A percentile compares a stretch with the other conserved stretches of the same genome.
Conservation (phyloP, 2,329 filamentous ascomycete genomes). For the Cladosporium sp. region DNA sequence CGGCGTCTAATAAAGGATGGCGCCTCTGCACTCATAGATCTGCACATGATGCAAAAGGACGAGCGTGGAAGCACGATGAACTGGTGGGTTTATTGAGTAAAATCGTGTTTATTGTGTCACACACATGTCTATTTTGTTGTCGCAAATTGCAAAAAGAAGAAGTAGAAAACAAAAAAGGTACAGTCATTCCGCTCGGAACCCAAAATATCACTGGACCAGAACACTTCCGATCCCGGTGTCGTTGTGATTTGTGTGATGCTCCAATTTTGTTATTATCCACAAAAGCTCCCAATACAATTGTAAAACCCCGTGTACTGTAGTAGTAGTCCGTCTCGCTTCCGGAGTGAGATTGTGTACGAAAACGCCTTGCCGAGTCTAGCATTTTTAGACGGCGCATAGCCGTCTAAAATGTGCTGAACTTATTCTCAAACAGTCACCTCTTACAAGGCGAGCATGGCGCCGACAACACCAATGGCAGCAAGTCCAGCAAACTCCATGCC, state of each 20-base stretch:
- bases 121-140: not conserved
- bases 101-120: not conserved
- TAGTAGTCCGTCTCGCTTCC: not conserved
- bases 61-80: not conserved
- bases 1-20: not conserved
- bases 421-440: not conserved
- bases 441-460: conserved; percentile 32
- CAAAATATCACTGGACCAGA: not conserved
- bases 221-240: not conserved
- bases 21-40: too few relatives aligned
- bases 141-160: not conserved
- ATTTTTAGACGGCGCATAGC: not conserved
- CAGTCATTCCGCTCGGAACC: not conserved
- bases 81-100: not conserved
- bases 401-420: not conserved
- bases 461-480: conserved; percentile 31
- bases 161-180: not conserved
- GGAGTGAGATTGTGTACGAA: not conserved
- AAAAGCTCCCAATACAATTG: conserved; percentile 15
- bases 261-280: conserved; percentile 10
- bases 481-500: conserved; percentile 32
- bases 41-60: not conserved
- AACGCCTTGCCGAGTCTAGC: not conserved
- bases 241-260: conserved; percentile 2
- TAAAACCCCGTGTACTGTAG: conserved; percentile 13